Conservation (phyloP, 1,284 basidiomycete genomes). For the Papiliotrema flavescens region DNA sequence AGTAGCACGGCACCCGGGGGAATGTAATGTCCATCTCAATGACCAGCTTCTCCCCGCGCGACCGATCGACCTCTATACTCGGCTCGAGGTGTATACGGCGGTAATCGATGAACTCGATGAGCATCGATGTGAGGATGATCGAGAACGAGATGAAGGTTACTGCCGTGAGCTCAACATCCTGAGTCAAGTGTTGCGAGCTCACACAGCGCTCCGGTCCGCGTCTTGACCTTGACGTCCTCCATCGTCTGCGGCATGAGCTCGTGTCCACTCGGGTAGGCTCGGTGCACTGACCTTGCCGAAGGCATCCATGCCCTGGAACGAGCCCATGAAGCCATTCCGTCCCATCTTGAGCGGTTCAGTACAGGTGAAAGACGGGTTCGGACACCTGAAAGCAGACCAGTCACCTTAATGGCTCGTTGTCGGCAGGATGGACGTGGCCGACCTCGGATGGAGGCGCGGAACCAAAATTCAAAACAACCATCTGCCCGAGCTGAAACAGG, state of each 20-base stretch:
- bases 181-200: slow-evolving; percentile 42
- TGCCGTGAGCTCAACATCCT: slow-evolving; percentile 37
- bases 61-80: slow-evolving; percentile 86
- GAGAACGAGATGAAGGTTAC: slow-evolving; percentile 89
- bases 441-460: background rate
- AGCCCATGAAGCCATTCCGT: slow-evolving; percentile 47
- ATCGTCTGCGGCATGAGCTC: slow-evolving; percentile 63
- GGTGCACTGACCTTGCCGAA: slow-evolving; percentile 78
- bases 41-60: slow-evolving; percentile 87
- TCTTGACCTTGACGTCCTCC: slow-evolving; percentile 97
- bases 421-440: too few species aligned
- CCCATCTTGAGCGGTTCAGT: slow-evolving; percentile 32
- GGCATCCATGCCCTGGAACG: slow-evolving; percentile 68
- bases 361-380: too few species aligned
- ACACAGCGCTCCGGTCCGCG: slow-evolving; percentile 86
- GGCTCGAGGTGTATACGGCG: slow-evolving; percentile 80
- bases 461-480: background rate
- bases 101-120: slow-evolving; percentile 95
- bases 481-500: background rate
- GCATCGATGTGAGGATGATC: slow-evolving; percentile 85
- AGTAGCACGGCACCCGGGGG: slow-evolving; percentile 94
- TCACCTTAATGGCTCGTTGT: too few species aligned
- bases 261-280: background rate
- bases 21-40: slow-evolving; percentile 93
- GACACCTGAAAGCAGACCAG: too few species aligned